phyloP scores from a whole-genome alignment of 805 yeast species.

The Yarrowia hollandica region DNA sequence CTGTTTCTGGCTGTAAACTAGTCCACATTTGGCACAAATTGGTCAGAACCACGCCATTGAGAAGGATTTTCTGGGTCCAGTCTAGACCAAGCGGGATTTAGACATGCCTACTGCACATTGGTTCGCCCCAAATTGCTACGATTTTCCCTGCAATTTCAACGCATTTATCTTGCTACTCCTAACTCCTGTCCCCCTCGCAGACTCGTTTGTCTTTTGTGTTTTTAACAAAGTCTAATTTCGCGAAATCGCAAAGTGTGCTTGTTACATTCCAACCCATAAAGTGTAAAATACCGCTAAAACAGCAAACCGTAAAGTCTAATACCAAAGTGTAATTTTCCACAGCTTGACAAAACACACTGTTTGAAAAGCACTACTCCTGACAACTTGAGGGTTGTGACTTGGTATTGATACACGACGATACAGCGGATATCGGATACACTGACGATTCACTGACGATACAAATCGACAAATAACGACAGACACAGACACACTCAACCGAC shows the following conservation, averaged over 20 bases:
- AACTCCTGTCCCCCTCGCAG: conserved; percentile 9
- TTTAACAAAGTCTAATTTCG: background rate
- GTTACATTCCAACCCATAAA: conserved; percentile 1
- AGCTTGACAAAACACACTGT: background rate
- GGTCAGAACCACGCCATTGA: too few species aligned
- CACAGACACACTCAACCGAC: too few species aligned
- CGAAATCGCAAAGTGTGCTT: background rate
- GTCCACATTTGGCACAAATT: too few species aligned
- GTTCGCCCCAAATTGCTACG: too few species aligned
- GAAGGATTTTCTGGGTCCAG: too few species aligned
- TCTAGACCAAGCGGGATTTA: too few species aligned
- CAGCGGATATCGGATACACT: too few species aligned
- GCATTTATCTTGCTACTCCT: background rate
- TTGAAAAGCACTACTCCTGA: background rate
- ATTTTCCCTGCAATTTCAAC: too few species aligned
- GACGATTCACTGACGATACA: too few species aligned
- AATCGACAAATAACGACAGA: too few species aligned
- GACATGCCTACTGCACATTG: too few species aligned
- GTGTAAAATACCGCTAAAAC: background rate
- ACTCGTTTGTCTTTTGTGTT: background rate
- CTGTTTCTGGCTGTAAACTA: too few species aligned
- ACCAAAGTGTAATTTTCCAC: background rate
- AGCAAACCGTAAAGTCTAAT: background rate
- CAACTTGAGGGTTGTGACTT: background rate
- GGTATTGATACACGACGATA: background rate